Percentiles rank a stretch among this genome's conserved stretches.
Conservation (phyloP, 139 green algal genomes). For the Chlamydomonas applanata region DNA sequence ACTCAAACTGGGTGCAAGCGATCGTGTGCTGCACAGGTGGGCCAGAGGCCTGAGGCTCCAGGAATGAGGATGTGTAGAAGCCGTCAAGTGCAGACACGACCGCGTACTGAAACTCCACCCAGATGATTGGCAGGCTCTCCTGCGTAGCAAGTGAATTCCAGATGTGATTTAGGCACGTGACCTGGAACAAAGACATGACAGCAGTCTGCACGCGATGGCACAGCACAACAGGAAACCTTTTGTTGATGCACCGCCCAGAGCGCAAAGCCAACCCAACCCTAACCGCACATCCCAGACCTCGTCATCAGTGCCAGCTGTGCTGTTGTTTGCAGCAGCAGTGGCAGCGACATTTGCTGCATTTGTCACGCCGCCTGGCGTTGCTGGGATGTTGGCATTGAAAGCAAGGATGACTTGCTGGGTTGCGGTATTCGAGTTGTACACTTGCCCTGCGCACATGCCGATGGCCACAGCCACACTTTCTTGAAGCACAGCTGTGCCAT, state of each 20-base stretch:
- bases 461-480: too few species aligned
- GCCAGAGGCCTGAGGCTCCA: too few species aligned
- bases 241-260: too few species aligned
- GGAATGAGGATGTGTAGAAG: slow-evolving; percentile 6
- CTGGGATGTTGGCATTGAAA: neutral
- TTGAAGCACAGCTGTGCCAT: too few species aligned
- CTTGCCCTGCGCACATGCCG: too few species aligned
- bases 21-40: slow-evolving; percentile 31
- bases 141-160: neutral
- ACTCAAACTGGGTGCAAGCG: slow-evolving; percentile 81
- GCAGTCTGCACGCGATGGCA: too few species aligned
- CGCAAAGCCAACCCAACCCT: too few species aligned
- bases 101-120: neutral
- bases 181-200: neutral
- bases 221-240: too few species aligned
- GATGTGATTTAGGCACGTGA: neutral
- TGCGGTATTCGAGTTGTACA: too few species aligned
- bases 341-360: neutral
- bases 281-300: neutral
- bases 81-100: slow-evolving; percentile 5
- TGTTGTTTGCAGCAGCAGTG: neutral
- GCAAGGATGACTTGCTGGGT: slow-evolving; percentile 1
- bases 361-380: neutral
- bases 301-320: neutral
- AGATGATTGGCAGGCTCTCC: neutral